Evolutionary conservation across 305 asterid species (phyloP).

Genomic region (Stenogyne calaminthoides): DNA sequence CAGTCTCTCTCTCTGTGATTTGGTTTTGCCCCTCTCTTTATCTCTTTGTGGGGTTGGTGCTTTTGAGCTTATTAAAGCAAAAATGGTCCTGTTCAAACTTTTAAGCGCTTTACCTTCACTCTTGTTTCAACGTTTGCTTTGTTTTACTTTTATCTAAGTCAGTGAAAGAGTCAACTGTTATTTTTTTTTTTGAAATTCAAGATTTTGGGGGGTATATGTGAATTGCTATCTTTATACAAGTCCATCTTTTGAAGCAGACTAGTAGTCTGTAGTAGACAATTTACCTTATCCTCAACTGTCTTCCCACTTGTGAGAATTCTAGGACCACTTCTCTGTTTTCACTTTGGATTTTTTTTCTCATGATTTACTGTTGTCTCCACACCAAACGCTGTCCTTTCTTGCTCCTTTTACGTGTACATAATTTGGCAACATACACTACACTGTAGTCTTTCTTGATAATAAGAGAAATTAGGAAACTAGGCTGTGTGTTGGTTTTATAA

Average conservation of each 20-base stretch:
- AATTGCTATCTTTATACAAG: slow-evolving; percentile 32
- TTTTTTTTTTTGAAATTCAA: slow-evolving; percentile 29
- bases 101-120: slow-evolving; percentile 22
- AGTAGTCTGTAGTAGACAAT: slow-evolving; percentile 11
- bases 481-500: not conserved
- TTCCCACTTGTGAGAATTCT: slow-evolving; percentile 35
- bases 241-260: slow-evolving; percentile 38
- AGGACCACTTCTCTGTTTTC: slow-evolving; percentile 46
- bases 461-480: not conserved
- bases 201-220: slow-evolving; percentile 23
- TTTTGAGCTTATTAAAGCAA: slow-evolving; percentile 22
- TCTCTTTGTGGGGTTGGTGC: not conserved
- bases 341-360: slow-evolving; percentile 26
- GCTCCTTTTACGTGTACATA: slow-evolving; percentile 5
- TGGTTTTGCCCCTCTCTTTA: not conserved
- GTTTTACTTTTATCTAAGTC: slow-evolving; percentile 22
- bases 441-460: slow-evolving; percentile 8
- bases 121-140: not conserved
- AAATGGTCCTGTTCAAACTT: not conserved
- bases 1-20: not conserved
- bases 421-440: not conserved
- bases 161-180: slow-evolving; percentile 33
- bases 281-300: slow-evolving; percentile 43
- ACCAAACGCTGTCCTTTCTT: slow-evolving; percentile 26
- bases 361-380: slow-evolving; percentile 21